Evolutionary conservation across 2,329 filamentous ascomycete species (phyloP), one percentile per base, ranked within the genome.

Genomic region (Nothomitra cinnamomea): DNA sequence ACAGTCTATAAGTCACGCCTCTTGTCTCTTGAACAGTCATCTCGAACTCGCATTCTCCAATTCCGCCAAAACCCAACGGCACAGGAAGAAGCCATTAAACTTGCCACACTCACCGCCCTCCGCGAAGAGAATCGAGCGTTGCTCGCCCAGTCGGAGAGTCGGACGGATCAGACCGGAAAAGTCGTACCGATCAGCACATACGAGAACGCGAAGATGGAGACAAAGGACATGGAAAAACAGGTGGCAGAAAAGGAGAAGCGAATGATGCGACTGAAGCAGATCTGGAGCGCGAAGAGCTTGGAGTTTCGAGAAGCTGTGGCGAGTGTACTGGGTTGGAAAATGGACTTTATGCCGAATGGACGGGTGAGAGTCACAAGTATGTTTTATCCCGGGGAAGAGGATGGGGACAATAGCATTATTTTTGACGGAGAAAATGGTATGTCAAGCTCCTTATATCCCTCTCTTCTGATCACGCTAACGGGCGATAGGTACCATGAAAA

Each of bases 241-340:
- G 82, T 85, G 1, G 80, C 83, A 8, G 72, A 75, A 21, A 75
- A 75, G 40, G 84, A 92, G 59, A 98, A 95, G 68, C 82, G 85
- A 48, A 85, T 85, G 58, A 76, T 80, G 21, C 85, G 92, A 1
- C 79, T 96, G 12, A 94, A 94, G 61, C 85, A 95, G 63, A 92
- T 96, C 55, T 98, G 87, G 85, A 79, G 79, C 0, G 79, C 84
- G 59, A 98, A 96, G 66, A 88, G 85, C 1, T 80, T 85, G 61
- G 92, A 98, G 69, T 96, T 98, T 70, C 87, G 94, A 51, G 88
- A 96, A 69, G 87, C 89, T 32, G 89, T 98, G 55, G 89, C 89
- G 58, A 87, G 82, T 19, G 83, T 95, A 0, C 76, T 98, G 0
- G 92, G 92, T 0, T 98, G 89, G 84, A 90, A 90, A 53, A 80